Conservation (phyloP, 768 basidiomycete genomes). For the Boletus reticulatus region DNA sequence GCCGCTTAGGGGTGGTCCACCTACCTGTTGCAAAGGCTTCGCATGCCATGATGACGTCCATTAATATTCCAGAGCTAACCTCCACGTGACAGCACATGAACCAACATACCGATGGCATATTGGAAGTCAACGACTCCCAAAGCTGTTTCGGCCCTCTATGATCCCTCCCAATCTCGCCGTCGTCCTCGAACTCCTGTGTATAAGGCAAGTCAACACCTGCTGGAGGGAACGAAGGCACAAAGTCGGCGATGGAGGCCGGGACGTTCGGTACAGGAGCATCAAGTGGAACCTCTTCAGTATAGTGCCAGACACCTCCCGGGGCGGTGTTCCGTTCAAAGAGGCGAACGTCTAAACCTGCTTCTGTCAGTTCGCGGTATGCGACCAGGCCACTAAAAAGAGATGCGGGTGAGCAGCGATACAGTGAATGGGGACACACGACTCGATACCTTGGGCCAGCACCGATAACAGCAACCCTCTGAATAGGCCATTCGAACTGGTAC, state of each 20-base stretch:
- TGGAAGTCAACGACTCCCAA: slow-evolving; percentile 15
- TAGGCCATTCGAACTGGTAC: slow-evolving; percentile 13
- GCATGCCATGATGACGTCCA: neutral
- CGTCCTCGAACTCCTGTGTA: slow-evolving; percentile 7
- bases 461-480: slow-evolving; percentile 13
- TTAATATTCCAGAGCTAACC: neutral
- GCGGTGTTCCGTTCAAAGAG: slow-evolving; percentile 15
- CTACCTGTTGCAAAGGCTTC: slow-evolving; percentile 5
- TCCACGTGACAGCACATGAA: neutral
- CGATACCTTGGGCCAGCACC: slow-evolving; percentile 17
- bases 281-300: slow-evolving; percentile 13
- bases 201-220: slow-evolving; percentile 5
- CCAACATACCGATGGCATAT: slow-evolving; percentile 8
- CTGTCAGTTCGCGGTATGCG: slow-evolving; percentile 12
- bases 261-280: slow-evolving; percentile 13
- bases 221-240: slow-evolving; percentile 11
- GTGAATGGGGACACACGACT: neutral
- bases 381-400: slow-evolving; percentile 6
- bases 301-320: slow-evolving; percentile 15
- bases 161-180: slow-evolving; percentile 2
- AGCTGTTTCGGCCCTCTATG: slow-evolving; percentile 12
- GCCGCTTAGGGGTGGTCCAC: neutral
- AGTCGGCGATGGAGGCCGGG: slow-evolving; percentile 3
- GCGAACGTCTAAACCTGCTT: slow-evolving; percentile 15
- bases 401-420: neutral